These are phyloP conservation scores for Cenchrus fungigraminus DNA, from an alignment of 176 grass and related monocot genomes.

Conservation along the genomic window DNA sequence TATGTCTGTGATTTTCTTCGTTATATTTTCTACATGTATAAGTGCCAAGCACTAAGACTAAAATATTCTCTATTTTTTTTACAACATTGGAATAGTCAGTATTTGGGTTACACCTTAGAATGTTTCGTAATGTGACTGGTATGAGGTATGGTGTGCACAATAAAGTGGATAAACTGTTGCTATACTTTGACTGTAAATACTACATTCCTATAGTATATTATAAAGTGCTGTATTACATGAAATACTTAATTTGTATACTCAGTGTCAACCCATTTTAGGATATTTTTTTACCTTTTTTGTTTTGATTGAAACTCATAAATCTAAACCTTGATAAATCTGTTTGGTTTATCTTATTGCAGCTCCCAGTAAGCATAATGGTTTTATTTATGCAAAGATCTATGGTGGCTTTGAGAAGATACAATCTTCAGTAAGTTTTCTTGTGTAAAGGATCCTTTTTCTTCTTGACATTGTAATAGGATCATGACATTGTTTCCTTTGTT, in stretches of 20 bases:
- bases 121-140: conserved; percentile 6
- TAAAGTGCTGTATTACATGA: conserved; percentile 19
- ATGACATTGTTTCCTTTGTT: conserved; percentile 59
- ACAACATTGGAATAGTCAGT: conserved; percentile 2
- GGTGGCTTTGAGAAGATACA: conserved; percentile 98
- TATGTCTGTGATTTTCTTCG: neutral
- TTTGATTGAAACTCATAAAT: conserved; percentile 14
- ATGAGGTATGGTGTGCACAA: neutral
- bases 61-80: conserved; percentile 4
- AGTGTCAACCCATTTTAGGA: neutral
- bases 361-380: conserved; percentile 76
- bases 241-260: conserved; percentile 14
- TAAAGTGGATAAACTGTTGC: conserved; percentile 27
- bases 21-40: neutral
- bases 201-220: conserved; percentile 15
- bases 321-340: conserved; percentile 23
- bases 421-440: conserved; percentile 83
- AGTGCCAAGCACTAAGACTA: neutral
- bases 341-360: conserved; percentile 54
- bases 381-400: conserved; percentile 98
- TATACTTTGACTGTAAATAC: neutral
- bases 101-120: conserved; percentile 19
- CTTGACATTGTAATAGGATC: conserved; percentile 19
- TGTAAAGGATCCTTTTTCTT: conserved; percentile 20
- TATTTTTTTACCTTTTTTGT: neutral